Evolutionary conservation across 176 grass and related monocot genomes (phyloP), one percentile per base, ranked within the genome.

Genomic region (Tillandsia fasciculata): DNA sequence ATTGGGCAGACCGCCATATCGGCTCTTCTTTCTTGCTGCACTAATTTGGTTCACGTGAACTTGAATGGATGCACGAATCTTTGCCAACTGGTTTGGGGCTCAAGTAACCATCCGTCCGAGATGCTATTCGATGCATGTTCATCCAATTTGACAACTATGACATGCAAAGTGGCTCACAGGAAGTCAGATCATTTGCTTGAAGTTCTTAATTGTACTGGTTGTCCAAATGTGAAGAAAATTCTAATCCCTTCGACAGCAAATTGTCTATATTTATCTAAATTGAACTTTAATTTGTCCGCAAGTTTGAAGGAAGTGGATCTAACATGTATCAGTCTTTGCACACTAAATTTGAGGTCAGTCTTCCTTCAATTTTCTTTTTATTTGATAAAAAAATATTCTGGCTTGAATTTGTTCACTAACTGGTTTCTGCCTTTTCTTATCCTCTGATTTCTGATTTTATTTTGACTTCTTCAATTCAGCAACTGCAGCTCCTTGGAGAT

Each of bases 251-350:
- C 84, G 10, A 74, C 70, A 70, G 77, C 77, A 22, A 87, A 90
- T 67, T 93, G 81, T 82, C 69, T 77, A 18, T 66, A 82, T 81
- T 72, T 99, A 51, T 90, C 87, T 11, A 90, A 93, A 83, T 90
- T 99, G 69, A 99, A 93, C 79, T 87, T 99, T 72, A 99, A 99
- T 83, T 69, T 99, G 49, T 99, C 84, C 3, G 72, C 80, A 26
- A 93, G 93, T 80, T 79, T 99, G 29, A 99, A 99, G 82, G 94
- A 99, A 87, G 94, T 99, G 22, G 82, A 86, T 76, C 78, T 99
- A 48, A 80, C 64, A 1, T 99, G 94, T 71, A 86, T 68, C 77
- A 99, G 75, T 80, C 87, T 99, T 64, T 72, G 74, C 20, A 74
- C 52, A 64, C 88, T 99, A 12, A 99, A 90, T 69, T 76, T 99